phyloP scores from a whole-genome alignment of 768 basidiomycete species.

The Termitomyces sp. region DNA sequence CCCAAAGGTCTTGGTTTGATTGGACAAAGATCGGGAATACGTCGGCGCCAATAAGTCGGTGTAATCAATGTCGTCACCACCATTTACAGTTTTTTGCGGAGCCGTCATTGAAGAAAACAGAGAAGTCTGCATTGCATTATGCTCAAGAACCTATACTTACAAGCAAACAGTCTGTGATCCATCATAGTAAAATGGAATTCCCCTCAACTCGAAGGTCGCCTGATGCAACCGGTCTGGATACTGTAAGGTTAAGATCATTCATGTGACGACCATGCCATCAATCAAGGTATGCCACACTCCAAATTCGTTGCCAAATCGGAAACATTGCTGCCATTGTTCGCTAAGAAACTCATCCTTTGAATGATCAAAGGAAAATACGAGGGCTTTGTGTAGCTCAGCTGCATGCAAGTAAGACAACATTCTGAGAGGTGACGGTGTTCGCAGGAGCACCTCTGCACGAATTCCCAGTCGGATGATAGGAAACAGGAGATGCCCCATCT shows the following conservation, averaged over 20 bases:
- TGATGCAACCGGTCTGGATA: no score
- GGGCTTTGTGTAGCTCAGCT: neutral
- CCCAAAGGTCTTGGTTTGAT: conserved; percentile 3
- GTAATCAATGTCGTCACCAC: neutral
- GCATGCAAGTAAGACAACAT: neutral
- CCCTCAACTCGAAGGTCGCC: neutral
- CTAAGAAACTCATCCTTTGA: neutral
- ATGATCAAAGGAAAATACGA: neutral
- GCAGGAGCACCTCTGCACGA: neutral
- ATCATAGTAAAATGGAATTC: neutral
- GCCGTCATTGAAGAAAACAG: neutral
- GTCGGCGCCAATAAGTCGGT: neutral
- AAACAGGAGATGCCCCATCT: neutral
- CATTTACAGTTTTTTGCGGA: neutral
- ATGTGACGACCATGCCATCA: conserved; percentile 2
- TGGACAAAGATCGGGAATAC: neutral
- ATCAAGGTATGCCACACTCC: neutral
- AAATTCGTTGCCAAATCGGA: neutral
- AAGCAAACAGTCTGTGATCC: no score
- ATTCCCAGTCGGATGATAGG: conserved; percentile 6
- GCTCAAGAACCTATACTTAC: no score
- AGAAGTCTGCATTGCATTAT: no score
- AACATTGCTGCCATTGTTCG: conserved; percentile 1
- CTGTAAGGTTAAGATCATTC: conserved; percentile 2
- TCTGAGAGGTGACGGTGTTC: neutral